A percentile compares a stretch with the other conserved stretches of the same genome.
These are phyloP conservation scores for Debaryomyces fabryi DNA, from an alignment of 1,139 yeast species.

Conservation along the genomic window DNA sequence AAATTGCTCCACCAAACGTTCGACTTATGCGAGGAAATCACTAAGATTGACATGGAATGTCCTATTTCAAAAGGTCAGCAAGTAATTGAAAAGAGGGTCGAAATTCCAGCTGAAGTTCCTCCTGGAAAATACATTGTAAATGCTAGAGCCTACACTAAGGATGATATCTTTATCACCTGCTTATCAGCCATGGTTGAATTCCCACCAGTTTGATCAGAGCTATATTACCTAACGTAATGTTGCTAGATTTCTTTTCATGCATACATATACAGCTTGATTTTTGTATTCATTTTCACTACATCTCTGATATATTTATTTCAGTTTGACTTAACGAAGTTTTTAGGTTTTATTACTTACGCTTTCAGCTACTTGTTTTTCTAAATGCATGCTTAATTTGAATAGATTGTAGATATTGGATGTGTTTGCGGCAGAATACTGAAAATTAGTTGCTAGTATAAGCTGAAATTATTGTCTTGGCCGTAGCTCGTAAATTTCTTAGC, in stretches of 20 bases:
- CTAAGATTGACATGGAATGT: constrained; percentile 79
- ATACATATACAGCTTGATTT: background rate
- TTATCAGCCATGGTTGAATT: constrained; percentile 77
- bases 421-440: background rate
- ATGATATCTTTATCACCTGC: constrained; percentile 82
- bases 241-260: background rate
- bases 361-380: no score
- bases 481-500: background rate
- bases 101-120: constrained; percentile 90
- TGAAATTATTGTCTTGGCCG: background rate
- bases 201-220: constrained; percentile 24
- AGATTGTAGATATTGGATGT: background rate
- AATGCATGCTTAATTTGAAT: background rate
- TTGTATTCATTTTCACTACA: background rate
- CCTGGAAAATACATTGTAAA: constrained; percentile 87
- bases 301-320: background rate
- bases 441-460: background rate
- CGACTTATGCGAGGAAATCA: constrained; percentile 86
- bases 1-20: constrained; percentile 81
- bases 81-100: constrained; percentile 67
- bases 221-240: background rate
- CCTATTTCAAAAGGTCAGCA: constrained; percentile 76
- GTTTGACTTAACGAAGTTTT: background rate
- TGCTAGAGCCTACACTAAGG: constrained; percentile 87
- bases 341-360: no score